These are phyloP conservation scores for Pseudotsuga menziesii DNA, from an alignment of 75 land plant species.

Conservation along the genomic window DNA sequence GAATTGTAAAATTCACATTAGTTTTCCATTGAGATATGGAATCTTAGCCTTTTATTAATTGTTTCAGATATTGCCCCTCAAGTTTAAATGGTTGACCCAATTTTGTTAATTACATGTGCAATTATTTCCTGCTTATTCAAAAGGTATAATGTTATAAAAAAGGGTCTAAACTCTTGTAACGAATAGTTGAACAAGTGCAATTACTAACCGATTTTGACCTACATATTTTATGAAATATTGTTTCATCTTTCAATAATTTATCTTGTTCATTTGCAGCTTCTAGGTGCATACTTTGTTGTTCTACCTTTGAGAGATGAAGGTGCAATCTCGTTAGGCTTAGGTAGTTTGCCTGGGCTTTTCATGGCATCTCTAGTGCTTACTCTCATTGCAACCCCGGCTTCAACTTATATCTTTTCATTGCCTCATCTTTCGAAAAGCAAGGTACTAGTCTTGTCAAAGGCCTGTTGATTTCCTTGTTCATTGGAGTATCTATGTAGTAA, in stretches of 20 bases:
- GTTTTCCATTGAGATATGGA: neutral
- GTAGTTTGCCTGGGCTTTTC: conserved; percentile 66
- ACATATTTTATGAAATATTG: neutral
- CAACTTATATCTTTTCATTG: conserved; percentile 71
- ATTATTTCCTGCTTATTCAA: neutral
- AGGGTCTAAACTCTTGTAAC: neutral
- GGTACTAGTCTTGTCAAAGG: conserved; percentile 35
- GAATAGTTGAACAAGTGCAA: neutral
- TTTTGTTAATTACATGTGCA: neutral
- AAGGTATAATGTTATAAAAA: neutral
- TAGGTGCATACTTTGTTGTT: conserved; percentile 88
- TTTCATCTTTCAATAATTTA: neutral
- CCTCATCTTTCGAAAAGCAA: conserved; percentile 69
- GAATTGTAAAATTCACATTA: neutral
- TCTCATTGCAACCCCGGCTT: conserved; percentile 74
- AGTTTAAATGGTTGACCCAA: neutral
- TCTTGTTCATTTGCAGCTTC: conserved; percentile 38
- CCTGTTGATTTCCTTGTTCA: neutral
- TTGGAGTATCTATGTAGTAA: neutral
- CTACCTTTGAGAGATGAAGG: conserved; percentile 91
- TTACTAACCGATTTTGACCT: neutral
- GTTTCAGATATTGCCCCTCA: neutral
- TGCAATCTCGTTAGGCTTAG: conserved; percentile 74
- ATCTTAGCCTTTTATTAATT: neutral
- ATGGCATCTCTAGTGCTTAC: conserved; percentile 77